Base-by-base conservation (phyloP, 495 filamentous ascomycete species). In the Neurospora sp. region DNA sequence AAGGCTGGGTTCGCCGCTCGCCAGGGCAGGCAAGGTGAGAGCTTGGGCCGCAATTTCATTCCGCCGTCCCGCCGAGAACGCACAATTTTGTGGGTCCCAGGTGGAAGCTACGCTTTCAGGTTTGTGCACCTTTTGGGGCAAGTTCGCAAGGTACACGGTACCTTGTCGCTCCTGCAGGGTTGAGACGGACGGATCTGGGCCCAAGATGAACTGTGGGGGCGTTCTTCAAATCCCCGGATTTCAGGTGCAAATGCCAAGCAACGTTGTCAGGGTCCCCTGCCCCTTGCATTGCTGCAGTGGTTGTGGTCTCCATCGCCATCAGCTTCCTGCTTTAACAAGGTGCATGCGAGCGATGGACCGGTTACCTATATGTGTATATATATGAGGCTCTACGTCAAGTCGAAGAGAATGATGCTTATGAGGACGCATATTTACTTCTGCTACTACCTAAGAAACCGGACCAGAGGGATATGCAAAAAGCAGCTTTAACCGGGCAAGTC, bases 11-110 rank as follows among this genome's bases (percentile, higher is more conserved):
- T 38, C 40, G 31, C 35, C 20, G 61, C 38, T 37, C 14, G 9
- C 40, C 27, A 39, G 53, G 38, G 48, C 44, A 38, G 42, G 69
- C 70, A 38, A 71, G 31, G n/a, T 27, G 27, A 40, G 37, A 71
- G 53, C 35, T 71, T 74, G 42, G 31, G 72, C 45, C 76, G 74
- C 76, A 74, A 74, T 73, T 75, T 74, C 71, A 70, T 78, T 78
- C 41, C 65, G 44, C 76, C 76, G 75, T 20, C 18, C 18, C 16
- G n/a, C 72, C 68, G 68, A 45, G 14, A 20, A 31, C 41, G 18
- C 22, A 65, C 14, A 18, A 65, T 18, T 65, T 35, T 7, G 53
- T 65, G 53, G 27, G 53, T 31, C 53, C 53, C 22, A 16, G 2
- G 14, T 27, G 14, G 22, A 31, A 61, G 53, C 53, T 35, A 6